Conservation (phyloP, 768 basidiomycete species). For the Amanita brunnescens region DNA sequence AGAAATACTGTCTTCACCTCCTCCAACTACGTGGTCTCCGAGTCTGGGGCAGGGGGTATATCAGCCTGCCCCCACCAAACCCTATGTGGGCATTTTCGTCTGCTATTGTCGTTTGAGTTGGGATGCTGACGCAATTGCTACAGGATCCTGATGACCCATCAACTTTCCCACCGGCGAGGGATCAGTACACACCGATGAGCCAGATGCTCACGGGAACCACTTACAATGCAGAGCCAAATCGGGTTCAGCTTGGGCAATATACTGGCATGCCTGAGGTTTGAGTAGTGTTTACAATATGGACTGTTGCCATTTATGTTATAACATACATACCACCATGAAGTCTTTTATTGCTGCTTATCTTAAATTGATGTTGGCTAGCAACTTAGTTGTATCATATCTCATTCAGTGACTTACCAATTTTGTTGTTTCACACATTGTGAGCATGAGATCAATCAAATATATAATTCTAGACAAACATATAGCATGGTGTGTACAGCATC, state of each 20-base stretch:
- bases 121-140: not conserved
- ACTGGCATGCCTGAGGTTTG: constrained; percentile 4
- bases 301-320: not conserved
- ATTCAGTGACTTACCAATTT: not conserved
- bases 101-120: not conserved
- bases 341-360: not conserved
- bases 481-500: not conserved
- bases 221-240: not conserved
- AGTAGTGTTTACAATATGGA: not conserved
- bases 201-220: not conserved
- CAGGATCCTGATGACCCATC: constrained; percentile 2
- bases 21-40: not conserved
- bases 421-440: not conserved
- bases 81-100: not conserved
- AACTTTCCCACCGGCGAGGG: not conserved
- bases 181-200: not conserved
- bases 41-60: not conserved
- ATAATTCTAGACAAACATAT: not conserved
- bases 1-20: not conserved
- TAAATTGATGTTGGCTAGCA: not conserved
- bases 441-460: not conserved
- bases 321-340: too few species aligned
- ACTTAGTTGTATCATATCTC: not conserved
- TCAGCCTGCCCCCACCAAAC: not conserved
- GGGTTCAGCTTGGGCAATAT: not conserved